phyloP scores from a whole-genome alignment of 257 asterid species.

The Plantago major region DNA sequence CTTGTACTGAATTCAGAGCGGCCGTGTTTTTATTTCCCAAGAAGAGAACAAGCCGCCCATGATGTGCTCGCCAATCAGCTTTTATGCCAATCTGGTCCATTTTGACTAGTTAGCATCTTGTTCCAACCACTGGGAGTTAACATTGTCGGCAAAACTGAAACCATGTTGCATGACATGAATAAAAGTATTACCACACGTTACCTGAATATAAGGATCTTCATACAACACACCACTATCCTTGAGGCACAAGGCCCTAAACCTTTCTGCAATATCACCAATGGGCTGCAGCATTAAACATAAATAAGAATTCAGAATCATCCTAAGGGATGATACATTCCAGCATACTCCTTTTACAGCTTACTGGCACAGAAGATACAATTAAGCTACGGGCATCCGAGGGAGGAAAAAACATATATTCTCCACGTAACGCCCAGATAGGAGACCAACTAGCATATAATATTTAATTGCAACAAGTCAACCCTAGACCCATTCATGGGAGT shows the following conservation, averaged over 20 bases:
- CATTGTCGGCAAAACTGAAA: constrained; percentile 1
- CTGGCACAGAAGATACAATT: constrained; percentile 2
- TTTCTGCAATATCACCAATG: constrained; percentile 76
- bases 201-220: constrained; percentile 95
- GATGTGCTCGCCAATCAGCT: constrained; percentile 91
- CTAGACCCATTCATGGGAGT: too few species aligned
- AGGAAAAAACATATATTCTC: not conserved
- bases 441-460: too few species aligned
- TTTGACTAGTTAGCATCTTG: constrained; percentile 13
- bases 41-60: constrained; percentile 83
- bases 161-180: constrained; percentile 10
- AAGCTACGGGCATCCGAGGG: constrained; percentile 1
- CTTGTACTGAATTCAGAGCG: constrained; percentile 76
- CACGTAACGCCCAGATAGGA: not conserved
- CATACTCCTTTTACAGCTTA: not conserved
- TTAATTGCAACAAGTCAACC: too few species aligned
- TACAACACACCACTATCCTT: constrained; percentile 94
- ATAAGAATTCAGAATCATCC: constrained; percentile 16
- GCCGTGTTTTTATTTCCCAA: constrained; percentile 85
- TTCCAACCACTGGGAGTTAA: constrained; percentile 3
- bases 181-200: constrained; percentile 21
- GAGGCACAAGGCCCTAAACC: constrained; percentile 71
- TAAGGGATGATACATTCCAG: constrained; percentile 7
- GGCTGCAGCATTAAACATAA: constrained; percentile 53
- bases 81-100: constrained; percentile 78